A percentile compares a stretch with the other conserved stretches of the same genome.
These are phyloP conservation scores for Multifurca ochricompacta DNA, from an alignment of 768 basidiomycete genomes.

Conservation along the genomic window DNA sequence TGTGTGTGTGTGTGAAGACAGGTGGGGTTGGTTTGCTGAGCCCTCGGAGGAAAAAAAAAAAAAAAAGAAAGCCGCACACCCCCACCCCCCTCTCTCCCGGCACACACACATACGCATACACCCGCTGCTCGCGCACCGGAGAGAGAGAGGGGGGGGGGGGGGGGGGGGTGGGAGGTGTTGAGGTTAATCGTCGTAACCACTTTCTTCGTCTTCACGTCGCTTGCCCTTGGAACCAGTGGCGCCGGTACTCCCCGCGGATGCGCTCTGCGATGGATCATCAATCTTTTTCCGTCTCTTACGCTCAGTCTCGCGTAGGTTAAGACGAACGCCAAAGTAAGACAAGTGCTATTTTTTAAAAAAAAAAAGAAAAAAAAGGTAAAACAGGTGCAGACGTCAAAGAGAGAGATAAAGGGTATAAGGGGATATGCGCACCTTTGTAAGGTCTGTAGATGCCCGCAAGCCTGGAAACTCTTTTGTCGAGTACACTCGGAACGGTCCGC, in stretches of 20 bases:
- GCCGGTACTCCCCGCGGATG: neutral
- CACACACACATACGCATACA: no score
- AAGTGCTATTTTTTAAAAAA: slow-evolving; percentile 38
- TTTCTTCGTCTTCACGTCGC: slow-evolving; percentile 5
- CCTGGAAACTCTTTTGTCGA: slow-evolving; percentile 70
- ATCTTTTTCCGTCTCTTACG: slow-evolving; percentile 42
- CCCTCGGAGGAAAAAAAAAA: no score
- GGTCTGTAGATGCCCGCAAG: slow-evolving; percentile 53
- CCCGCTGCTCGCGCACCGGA: no score
- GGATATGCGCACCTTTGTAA: slow-evolving; percentile 47
- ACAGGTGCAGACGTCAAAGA: neutral
- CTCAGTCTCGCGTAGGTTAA: slow-evolving; percentile 53
- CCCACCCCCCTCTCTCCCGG: no score
- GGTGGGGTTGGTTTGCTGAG: no score
- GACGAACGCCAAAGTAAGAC: slow-evolving; percentile 47
- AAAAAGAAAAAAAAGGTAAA: no score
- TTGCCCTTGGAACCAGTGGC: neutral
- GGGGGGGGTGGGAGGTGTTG: neutral
- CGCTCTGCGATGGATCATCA: slow-evolving; percentile 20
- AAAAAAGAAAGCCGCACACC: no score
- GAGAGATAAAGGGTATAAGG: neutral
- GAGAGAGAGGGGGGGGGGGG: neutral
- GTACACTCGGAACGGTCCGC: slow-evolving; percentile 55
- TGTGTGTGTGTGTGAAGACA: no score
- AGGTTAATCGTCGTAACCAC: slow-evolving; percentile 8